Conservation (phyloP, 2,329 filamentous ascomycete genomes). For the Ophiostoma novo-ulmi region DNA sequence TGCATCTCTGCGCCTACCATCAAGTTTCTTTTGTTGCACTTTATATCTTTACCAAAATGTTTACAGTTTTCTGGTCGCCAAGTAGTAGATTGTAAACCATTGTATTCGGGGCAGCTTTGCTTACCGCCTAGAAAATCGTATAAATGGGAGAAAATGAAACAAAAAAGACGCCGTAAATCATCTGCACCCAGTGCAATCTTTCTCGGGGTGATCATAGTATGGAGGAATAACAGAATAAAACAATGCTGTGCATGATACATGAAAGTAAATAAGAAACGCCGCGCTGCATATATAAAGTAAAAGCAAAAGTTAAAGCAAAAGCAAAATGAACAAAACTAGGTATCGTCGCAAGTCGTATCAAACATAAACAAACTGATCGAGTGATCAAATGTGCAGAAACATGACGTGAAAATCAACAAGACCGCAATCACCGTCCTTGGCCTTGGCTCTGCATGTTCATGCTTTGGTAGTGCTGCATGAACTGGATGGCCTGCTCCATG, state of each 20-base stretch:
- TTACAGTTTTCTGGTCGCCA: too few relatives aligned
- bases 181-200: background rate
- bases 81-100: background rate
- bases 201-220: background rate
- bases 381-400: background rate
- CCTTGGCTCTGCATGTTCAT: constrained; percentile 18
- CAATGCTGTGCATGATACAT: background rate
- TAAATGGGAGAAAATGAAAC: background rate
- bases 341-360: constrained; percentile 22
- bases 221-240: background rate
- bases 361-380: constrained; percentile 14
- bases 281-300: background rate
- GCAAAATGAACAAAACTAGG: background rate
- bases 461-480: constrained; percentile 59
- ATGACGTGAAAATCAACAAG: background rate
- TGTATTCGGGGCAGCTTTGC: background rate
- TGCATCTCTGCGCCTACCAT: background rate
- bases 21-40: constrained; percentile 12
- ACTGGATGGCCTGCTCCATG: constrained; percentile 70
- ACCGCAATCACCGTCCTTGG: background rate
- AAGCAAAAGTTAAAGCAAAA: background rate
- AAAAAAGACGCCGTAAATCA: background rate
- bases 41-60: background rate
- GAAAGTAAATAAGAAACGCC: background rate
- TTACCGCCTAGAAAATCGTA: background rate